Evolutionary conservation across 768 basidiomycete genomes (phyloP).

Genomic region (Lactarius vividus): DNA sequence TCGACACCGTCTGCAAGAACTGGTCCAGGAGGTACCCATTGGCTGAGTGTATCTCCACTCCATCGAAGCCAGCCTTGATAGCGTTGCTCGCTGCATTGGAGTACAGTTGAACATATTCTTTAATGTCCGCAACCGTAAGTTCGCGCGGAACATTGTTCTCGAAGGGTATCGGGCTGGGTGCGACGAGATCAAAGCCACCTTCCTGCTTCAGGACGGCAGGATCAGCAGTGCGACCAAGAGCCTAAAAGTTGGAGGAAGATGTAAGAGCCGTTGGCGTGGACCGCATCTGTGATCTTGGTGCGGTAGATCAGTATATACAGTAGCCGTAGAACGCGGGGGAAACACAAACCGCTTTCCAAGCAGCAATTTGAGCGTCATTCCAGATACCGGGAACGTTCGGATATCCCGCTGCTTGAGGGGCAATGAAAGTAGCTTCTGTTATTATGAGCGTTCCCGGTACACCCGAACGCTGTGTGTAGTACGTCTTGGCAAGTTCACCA

Average conservation of each 20-base stretch:
- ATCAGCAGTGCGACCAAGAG: slow-evolving; percentile 46
- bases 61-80: slow-evolving; percentile 43
- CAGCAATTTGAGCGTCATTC: slow-evolving; percentile 52
- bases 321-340: neutral
- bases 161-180: slow-evolving; percentile 38
- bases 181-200: slow-evolving; percentile 31
- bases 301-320: neutral
- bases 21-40: slow-evolving; percentile 37
- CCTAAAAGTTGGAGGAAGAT: slow-evolving; percentile 61
- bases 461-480: slow-evolving; percentile 49
- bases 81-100: slow-evolving; percentile 38
- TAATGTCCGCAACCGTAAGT: slow-evolving; percentile 32
- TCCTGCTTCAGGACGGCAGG: slow-evolving; percentile 38
- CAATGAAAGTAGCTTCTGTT: slow-evolving; percentile 56
- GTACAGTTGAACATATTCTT: slow-evolving; percentile 32
- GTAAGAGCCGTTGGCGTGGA: slow-evolving; percentile 51
- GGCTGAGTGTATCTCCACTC: slow-evolving; percentile 37
- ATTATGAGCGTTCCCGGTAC: slow-evolving; percentile 54
- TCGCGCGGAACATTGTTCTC: slow-evolving; percentile 31
- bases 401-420: slow-evolving; percentile 48
- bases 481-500: slow-evolving; percentile 40
- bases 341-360: slow-evolving; percentile 45
- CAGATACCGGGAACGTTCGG: slow-evolving; percentile 60
- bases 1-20: slow-evolving; percentile 37
- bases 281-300: slow-evolving; percentile 51